These are phyloP conservation scores for Nitzschia inconspicua DNA, from an alignment of 108 stramenopile species.

Conservation along the genomic window DNA sequence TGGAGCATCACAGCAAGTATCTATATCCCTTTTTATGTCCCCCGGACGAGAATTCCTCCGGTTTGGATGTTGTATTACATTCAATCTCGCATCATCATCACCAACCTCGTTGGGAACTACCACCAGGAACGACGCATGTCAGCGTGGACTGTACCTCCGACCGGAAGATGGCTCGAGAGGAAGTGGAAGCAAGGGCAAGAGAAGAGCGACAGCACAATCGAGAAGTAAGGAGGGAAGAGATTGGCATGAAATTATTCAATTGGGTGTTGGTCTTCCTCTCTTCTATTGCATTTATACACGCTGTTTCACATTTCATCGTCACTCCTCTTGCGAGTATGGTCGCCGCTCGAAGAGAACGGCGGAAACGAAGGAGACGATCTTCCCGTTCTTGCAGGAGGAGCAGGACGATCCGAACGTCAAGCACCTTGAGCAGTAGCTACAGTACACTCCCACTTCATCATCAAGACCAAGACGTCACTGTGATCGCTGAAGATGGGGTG, in stretches of 20 bases:
- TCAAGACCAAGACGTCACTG: not conserved
- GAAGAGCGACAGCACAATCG: not conserved
- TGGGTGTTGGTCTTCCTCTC: constrained; percentile 2
- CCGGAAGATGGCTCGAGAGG: constrained; percentile 11
- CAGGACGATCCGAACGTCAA: not conserved
- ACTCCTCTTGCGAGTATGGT: constrained; percentile 7
- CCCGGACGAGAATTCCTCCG: not conserved
- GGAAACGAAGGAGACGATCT: no score
- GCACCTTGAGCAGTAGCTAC: not conserved
- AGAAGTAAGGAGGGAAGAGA: not conserved
- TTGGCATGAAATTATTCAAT: constrained; percentile 13
- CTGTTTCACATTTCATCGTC: constrained; percentile 17
- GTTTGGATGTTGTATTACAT: not conserved
- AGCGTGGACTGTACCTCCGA: constrained; percentile 26
- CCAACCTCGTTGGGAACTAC: not conserved
- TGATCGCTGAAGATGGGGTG: not conserved
- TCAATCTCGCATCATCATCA: not conserved
- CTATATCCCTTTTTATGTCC: constrained; percentile 11
- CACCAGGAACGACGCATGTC: constrained; percentile 26
- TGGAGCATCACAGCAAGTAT: constrained; percentile 4
- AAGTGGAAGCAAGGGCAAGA: not conserved
- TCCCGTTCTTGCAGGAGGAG: no score
- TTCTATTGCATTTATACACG: constrained; percentile 7
- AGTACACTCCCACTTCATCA: not conserved
- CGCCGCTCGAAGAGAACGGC: no score